These are phyloP conservation scores for Ceratocystis diversiconidia DNA, from an alignment of 2,329 filamentous ascomycete genomes.

Conservation along the genomic window DNA sequence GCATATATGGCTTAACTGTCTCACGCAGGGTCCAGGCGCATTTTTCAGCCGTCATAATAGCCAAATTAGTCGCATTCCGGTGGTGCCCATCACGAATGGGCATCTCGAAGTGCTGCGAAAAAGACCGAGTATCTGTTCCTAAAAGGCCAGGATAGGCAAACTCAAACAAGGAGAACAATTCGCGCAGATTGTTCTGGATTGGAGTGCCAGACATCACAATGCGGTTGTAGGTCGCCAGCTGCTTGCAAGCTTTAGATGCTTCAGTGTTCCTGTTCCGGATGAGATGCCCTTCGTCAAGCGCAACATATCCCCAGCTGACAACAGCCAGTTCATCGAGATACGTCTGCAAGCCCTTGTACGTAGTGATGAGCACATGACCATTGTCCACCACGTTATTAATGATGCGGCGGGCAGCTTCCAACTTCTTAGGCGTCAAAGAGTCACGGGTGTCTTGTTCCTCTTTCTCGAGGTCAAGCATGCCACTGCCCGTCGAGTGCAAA, in stretches of 20 bases:
- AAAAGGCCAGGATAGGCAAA: slow-evolving; percentile 95
- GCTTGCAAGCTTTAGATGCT: slow-evolving; percentile 90
- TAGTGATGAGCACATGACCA: slow-evolving; percentile 88
- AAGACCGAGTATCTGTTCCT: slow-evolving; percentile 73
- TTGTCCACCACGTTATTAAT: slow-evolving; percentile 68
- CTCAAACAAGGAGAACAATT: slow-evolving; percentile 94
- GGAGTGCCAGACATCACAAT: slow-evolving; percentile 92
- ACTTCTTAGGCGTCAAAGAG: slow-evolving; percentile 32
- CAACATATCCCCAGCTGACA: slow-evolving; percentile 81
- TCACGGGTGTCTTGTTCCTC: slow-evolving; percentile 40
- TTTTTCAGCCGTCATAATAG: slow-evolving; percentile 86
- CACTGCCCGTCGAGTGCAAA: slow-evolving; percentile 85
- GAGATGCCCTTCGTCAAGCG: slow-evolving; percentile 94
- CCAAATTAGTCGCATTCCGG: slow-evolving; percentile 83
- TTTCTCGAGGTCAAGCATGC: slow-evolving; percentile 75
- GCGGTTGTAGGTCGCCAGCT: slow-evolving; percentile 75
- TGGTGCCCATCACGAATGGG: slow-evolving; percentile 90
- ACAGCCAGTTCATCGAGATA: slow-evolving; percentile 72
- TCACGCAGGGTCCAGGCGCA: slow-evolving; percentile 91
- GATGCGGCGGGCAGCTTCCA: slow-evolving; percentile 61
- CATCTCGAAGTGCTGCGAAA: slow-evolving; percentile 81
- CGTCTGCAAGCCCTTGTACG: slow-evolving; percentile 88
- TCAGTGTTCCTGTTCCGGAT: slow-evolving; percentile 93
- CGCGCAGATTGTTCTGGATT: slow-evolving; percentile 91
- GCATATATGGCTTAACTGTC: slow-evolving; percentile 79